phyloP scores from a whole-genome alignment of 768 basidiomycete species.

The Trametopsis cervina region DNA sequence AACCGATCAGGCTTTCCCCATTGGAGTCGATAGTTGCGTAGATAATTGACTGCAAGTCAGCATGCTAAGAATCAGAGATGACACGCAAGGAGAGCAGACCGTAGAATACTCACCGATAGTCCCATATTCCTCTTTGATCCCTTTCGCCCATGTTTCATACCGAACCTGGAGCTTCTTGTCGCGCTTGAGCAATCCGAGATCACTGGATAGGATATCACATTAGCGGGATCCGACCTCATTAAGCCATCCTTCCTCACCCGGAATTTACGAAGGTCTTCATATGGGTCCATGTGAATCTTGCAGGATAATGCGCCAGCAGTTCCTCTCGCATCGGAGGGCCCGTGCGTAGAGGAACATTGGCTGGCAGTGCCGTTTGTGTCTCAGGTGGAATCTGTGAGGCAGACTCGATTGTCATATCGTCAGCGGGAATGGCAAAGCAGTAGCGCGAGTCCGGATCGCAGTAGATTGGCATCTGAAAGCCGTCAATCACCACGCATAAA shows the following conservation, averaged over 20 bases:
- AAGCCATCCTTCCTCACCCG: too few relatives aligned
- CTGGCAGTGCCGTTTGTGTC: background rate
- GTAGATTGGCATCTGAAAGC: constrained; percentile 8
- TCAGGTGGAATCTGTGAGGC: too few relatives aligned
- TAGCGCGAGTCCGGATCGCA: constrained; percentile 11
- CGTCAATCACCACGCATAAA: too few relatives aligned
- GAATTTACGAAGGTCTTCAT: constrained; percentile 74
- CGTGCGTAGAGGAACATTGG: constrained; percentile 18
- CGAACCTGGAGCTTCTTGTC: constrained; percentile 61
- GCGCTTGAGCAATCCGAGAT: constrained; percentile 74
- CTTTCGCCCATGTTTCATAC: constrained; percentile 53
- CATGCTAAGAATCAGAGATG: background rate
- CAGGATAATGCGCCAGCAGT: constrained; percentile 59
- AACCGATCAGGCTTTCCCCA: constrained; percentile 70
- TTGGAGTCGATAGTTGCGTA: constrained; percentile 59
- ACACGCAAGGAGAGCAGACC: background rate
- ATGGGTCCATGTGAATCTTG: constrained; percentile 70
- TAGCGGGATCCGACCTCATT: too few relatives aligned
- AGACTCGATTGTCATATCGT: constrained; percentile 13
- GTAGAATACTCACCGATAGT: constrained; percentile 46
- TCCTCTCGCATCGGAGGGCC: constrained; percentile 69
- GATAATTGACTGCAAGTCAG: constrained; percentile 51
- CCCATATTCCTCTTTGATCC: constrained; percentile 54
- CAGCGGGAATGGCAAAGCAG: constrained; percentile 8
- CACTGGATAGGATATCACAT: constrained; percentile 33